Percentiles rank a stretch among this genome's conserved stretches.
Evolutionary conservation across 768 basidiomycete species (phyloP).

Genomic region (Paxillus rubicundulus): DNA sequence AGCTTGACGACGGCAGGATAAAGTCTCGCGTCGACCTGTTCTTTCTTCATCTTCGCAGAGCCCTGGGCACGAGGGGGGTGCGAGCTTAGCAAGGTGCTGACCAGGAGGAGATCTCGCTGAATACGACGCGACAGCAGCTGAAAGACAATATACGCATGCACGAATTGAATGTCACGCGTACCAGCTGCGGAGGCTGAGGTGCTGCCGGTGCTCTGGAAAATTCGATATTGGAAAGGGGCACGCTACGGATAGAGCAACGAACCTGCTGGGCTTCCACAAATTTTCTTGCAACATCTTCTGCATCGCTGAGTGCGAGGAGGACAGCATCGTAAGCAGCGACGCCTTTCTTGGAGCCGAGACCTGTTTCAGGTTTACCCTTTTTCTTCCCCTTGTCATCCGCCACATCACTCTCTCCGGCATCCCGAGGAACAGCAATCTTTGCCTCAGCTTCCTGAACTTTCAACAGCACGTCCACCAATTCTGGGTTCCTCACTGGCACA

Average conservation of each 20-base stretch:
- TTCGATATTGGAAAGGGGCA: neutral
- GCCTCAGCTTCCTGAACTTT: slow-evolving; percentile 78
- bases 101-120: slow-evolving; percentile 82
- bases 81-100: slow-evolving; percentile 57
- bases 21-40: slow-evolving; percentile 65
- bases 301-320: slow-evolving; percentile 82
- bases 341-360: slow-evolving; percentile 58
- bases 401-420: slow-evolving; percentile 24
- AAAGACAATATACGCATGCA: slow-evolving; percentile 85
- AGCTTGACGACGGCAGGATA: slow-evolving; percentile 87
- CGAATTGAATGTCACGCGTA: slow-evolving; percentile 73
- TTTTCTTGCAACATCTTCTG: slow-evolving; percentile 79
- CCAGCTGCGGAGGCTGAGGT: slow-evolving; percentile 40
- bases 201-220: slow-evolving; percentile 42
- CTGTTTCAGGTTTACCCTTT: slow-evolving; percentile 37
- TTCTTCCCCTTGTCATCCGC: slow-evolving; percentile 31
- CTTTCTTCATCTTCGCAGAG: slow-evolving; percentile 34
- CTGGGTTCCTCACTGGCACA: slow-evolving; percentile 85
- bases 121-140: slow-evolving; percentile 85
- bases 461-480: slow-evolving; percentile 83
- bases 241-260: slow-evolving; percentile 5
- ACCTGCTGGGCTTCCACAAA: slow-evolving; percentile 86
- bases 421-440: slow-evolving; percentile 44
- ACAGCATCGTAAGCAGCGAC: slow-evolving; percentile 88
- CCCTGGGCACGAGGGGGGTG: slow-evolving; percentile 32